Base-by-base conservation (phyloP, 345 rosid genomes). In the Alliaria petiolata region DNA sequence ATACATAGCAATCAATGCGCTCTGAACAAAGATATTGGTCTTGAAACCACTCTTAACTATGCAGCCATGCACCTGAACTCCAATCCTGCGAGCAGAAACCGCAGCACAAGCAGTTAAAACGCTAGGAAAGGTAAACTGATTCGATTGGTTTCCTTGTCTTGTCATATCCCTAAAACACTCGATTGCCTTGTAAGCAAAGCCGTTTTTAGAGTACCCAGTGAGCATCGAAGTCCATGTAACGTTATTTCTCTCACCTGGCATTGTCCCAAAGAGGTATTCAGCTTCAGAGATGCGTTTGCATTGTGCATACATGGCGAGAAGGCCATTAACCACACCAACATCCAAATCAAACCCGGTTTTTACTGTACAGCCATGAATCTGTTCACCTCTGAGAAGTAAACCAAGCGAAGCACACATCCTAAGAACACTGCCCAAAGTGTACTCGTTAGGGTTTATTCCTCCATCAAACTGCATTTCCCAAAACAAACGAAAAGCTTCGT, bases 171-270 rank as follows among this genome's bases (percentile, higher is more conserved):
- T 71, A 50, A 89, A 89, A 76, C 82, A 86, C 71, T 81, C 71
- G 3, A 89, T 83, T 6, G 97, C 97, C 79, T 79, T 78, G 31
- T 58, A 76, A 16, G 84, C 81, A 36, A 79, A 79, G 1, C 89
- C 91, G 65, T 85, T 85, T 62, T 78, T 80, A 44, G 89, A 80
- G 78, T 87, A 93, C 0, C 90, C 97, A 2, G 93, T 81, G 55
- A 93, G 78, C 95, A 93, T 91, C 5, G 96, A 90, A 20, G 95
- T 89, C 98, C 98, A 91, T 4, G 87, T 79, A 6, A 88, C 97
- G 60, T 79, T 83, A 71, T 80, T 86, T 69, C 71, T 83, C 50
- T 65, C 68, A 52, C 79, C 76, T 10, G 68, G 60, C 78, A 83
- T 81, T 14, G 39, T 81, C 44, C 3, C 25, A 49, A 93, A 93